Evolutionary conservation across 345 rosid species (phyloP), one percentile per base, ranked within the genome.

Genomic region (Rubroshorea leprosula): DNA sequence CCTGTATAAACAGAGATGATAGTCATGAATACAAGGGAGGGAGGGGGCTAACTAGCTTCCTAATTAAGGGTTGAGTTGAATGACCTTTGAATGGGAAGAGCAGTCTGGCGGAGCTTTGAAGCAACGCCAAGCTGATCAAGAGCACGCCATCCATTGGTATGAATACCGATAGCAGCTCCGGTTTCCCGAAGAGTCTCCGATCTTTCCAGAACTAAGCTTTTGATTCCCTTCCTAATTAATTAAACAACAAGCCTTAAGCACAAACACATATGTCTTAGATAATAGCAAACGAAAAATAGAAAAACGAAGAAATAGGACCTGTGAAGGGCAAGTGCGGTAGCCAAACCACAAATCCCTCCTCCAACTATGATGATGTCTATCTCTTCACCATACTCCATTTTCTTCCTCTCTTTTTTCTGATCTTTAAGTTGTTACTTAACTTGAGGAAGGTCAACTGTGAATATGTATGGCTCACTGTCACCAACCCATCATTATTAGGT

Each of bases 111-210:
- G 61, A 84, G 88, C 16, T 54, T 64, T 1, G 77, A 62, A 0
- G 72, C 90, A 10, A 78, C 68, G 19, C 86, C 82, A 8, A 84
- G 82, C 26, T 78, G 69, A 46, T 78, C 69, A 4, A 87, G 83
- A 13, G 85, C 90, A 13, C 74, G 77, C 90, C 88, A 84, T 0
- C 88, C 95, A 38, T 84, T 87, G 4, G 78, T 52, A 17, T 61
- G 76, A 46, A 87, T 60, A 12, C 63, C 70, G 21, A 84, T 79
- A 1, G 73, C 86, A 23, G 77, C 72, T 57, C 89, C 86, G 4
- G 78, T 53, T 3, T 79, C 63, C 38, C 88, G 41, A 10, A 81
- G 59, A 0, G 55, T 21, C 43, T 75, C 79, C n/a, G 86, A 74
- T 67, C 76, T 69, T 66, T 84, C 95, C 62, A 84, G 41, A 49